phyloP scores from a whole-genome alignment of 2,329 filamentous ascomycete species.

The Ophioceras dolichostomum region DNA sequence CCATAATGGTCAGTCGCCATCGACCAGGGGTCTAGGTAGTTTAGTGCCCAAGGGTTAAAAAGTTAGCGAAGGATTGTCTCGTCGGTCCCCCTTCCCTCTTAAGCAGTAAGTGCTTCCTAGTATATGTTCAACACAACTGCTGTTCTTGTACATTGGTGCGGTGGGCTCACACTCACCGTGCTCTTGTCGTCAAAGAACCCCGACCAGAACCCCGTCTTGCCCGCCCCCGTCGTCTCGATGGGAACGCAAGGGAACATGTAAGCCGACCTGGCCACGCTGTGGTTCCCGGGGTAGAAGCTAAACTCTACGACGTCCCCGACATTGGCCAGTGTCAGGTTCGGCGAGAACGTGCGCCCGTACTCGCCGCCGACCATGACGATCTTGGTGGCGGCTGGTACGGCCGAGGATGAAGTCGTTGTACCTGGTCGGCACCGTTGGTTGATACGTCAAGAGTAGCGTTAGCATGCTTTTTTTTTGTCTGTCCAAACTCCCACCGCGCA shows the following conservation, averaged over 20 bases:
- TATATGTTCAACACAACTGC: no score
- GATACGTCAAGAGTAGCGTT: no score
- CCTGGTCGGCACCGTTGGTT: no score
- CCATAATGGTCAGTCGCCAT: conserved; percentile 28
- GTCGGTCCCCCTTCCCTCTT: no score
- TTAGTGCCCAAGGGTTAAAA: no score
- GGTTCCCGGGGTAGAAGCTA: conserved; percentile 36
- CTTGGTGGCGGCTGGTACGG: conserved; percentile 10
- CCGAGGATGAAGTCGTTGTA: no score
- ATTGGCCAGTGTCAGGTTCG: conserved; percentile 26
- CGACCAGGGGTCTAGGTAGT: conserved; percentile 18
- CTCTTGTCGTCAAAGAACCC: conserved; percentile 2
- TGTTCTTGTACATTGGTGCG: no score
- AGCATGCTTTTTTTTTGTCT: no score
- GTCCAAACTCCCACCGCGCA: no score
- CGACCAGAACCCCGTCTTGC: conserved; percentile 3
- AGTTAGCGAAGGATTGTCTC: no score
- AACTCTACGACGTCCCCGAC: conserved; percentile 37
- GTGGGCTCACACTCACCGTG: background rate
- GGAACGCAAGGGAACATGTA: conserved; percentile 37
- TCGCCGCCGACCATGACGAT: conserved; percentile 27
- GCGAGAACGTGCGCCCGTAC: conserved; percentile 27
- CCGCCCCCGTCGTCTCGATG: background rate
- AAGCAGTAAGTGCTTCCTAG: background rate
- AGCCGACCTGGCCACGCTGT: conserved; percentile 35